Base-by-base conservation (phyloP, 2,329 filamentous ascomycete genomes). In the Aspergillus candidus region DNA sequence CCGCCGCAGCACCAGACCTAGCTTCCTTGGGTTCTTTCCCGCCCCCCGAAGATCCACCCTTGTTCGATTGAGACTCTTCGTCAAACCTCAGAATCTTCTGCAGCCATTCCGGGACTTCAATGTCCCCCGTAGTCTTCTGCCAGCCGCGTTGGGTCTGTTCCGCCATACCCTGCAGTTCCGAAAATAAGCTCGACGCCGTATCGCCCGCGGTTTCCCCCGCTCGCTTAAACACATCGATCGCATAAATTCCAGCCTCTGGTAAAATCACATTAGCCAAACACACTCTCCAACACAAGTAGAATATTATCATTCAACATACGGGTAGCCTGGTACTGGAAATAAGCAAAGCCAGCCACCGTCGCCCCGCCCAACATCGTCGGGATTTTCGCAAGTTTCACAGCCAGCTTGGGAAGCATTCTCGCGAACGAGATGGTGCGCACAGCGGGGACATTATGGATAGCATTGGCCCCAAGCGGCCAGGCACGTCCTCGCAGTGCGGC, bases 261-360 rank as follows among this genome's bases (percentile, higher is more conserved):
- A 6, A 33, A n/a, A 11, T 14, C 14, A 37, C 10, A 29, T 57
- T 49, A 56, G 31, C 40, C 36, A 38, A 18, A 30, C 14, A 3
- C 11, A 8, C 29, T 17, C 27, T 8, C n/a, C 18, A 13, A 8
- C 8, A 35, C 27, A 3, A 22, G 32, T 37, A 13, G 30, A 30
- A 27, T 3, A 7, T 22, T 4, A 10, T 30, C 5, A 14, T 27
- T 30, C 48, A 77, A 77, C 86, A 51, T 77, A 90, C 86, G 86
- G 44, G 84, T 82, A 51, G 93, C 91, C 69, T 98, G 93, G 64
- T 98, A 97, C 64, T 98, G 93, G 38, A 98, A 72, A 77, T 95
- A 98, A 18, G 89, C 89, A 47, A 94, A 72, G 3, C 86, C 87
- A 11, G 88, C 90, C 53, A 98, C 79, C 60, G 89, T 87, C 37